Percentiles rank a stretch among this genome's conserved stretches.
These are phyloP conservation scores for Pseudoneurospora amorphoporcata DNA, from an alignment of 495 filamentous ascomycete species.

Conservation along the genomic window DNA sequence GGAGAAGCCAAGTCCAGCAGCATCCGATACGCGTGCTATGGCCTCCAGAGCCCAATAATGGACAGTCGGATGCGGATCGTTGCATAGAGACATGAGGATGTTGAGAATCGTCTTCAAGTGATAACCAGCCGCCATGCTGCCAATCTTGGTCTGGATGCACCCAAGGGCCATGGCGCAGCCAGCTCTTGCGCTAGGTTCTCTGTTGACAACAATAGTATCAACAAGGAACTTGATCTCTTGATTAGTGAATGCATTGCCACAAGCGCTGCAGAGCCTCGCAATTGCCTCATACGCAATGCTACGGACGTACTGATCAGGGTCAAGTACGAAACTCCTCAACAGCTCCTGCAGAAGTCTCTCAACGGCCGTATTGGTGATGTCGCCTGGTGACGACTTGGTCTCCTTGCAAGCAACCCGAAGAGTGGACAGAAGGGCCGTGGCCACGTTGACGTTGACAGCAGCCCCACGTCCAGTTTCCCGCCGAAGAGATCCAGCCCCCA, in stretches of 20 bases:
- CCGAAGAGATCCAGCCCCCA: slow-evolving; percentile 68
- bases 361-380: slow-evolving; percentile 62
- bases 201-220: slow-evolving; percentile 83
- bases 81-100: slow-evolving; percentile 89
- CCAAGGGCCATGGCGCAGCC: slow-evolving; percentile 91
- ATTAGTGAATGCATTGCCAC: slow-evolving; percentile 81
- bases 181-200: slow-evolving; percentile 85
- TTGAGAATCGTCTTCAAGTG: slow-evolving; percentile 94
- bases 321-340: slow-evolving; percentile 65
- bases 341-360: slow-evolving; percentile 84
- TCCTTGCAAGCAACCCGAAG: slow-evolving; percentile 79
- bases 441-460: slow-evolving; percentile 84
- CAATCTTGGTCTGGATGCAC: slow-evolving; percentile 87
- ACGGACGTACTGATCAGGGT: slow-evolving; percentile 76
- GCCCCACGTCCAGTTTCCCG: slow-evolving; percentile 80
- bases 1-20: slow-evolving; percentile 85
- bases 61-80: slow-evolving; percentile 90
- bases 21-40: slow-evolving; percentile 77
- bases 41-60: slow-evolving; percentile 94
- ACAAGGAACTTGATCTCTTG: slow-evolving; percentile 84
- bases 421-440: slow-evolving; percentile 66
- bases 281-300: slow-evolving; percentile 77
- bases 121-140: slow-evolving; percentile 96
- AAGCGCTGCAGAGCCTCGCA: slow-evolving; percentile 81
- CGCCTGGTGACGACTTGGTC: slow-evolving; percentile 58